A percentile compares a stretch with the other conserved stretches of the same genome.
phyloP scores from a whole-genome alignment of 352 stramenopile species.

The Globisporangium takayamanum region DNA sequence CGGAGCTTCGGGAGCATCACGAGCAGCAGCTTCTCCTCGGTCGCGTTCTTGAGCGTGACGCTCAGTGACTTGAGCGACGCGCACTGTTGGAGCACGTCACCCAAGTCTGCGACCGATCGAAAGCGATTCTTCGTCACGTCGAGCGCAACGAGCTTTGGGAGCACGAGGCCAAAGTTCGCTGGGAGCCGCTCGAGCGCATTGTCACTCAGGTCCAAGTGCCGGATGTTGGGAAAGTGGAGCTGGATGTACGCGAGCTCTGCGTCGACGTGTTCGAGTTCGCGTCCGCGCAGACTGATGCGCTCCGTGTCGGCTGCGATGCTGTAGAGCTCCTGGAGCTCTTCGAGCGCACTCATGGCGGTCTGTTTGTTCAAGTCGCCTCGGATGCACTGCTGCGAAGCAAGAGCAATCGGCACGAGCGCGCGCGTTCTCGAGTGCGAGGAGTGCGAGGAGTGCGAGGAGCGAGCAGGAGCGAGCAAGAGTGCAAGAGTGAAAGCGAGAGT shows the following conservation, averaged over 20 bases:
- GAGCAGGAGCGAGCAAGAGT: too few relatives aligned
- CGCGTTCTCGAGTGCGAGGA: too few relatives aligned
- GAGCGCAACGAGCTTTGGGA: slow-evolving; percentile 52
- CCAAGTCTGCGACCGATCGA: slow-evolving; percentile 32
- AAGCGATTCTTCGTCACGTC: slow-evolving; percentile 53
- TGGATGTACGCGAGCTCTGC: slow-evolving; percentile 34
- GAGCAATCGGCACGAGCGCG: background rate
- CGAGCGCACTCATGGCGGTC: slow-evolving; percentile 27
- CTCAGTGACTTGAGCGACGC: slow-evolving; percentile 54
- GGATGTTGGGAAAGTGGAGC: slow-evolving; percentile 33
- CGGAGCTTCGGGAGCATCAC: slow-evolving; percentile 49
- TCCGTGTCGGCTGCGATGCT: slow-evolving; percentile 26
- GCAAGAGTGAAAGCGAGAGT: too few relatives aligned
- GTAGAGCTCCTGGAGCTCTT: slow-evolving; percentile 44
- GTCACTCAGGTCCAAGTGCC: slow-evolving; percentile 52
- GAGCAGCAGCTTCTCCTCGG: slow-evolving; percentile 45
- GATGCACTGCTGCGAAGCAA: background rate
- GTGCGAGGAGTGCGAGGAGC: too few relatives aligned
- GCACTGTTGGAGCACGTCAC: slow-evolving; percentile 34
- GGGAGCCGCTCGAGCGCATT: slow-evolving; percentile 42
- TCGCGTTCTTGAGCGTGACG: slow-evolving; percentile 35
- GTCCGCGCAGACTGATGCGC: slow-evolving; percentile 35
- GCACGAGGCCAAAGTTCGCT: slow-evolving; percentile 22
- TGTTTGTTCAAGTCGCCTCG: background rate
- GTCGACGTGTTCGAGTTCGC: slow-evolving; percentile 24